Evolutionary conservation across 495 filamentous ascomycete species (phyloP).

Genomic region (Aspergillus taichungensis): DNA sequence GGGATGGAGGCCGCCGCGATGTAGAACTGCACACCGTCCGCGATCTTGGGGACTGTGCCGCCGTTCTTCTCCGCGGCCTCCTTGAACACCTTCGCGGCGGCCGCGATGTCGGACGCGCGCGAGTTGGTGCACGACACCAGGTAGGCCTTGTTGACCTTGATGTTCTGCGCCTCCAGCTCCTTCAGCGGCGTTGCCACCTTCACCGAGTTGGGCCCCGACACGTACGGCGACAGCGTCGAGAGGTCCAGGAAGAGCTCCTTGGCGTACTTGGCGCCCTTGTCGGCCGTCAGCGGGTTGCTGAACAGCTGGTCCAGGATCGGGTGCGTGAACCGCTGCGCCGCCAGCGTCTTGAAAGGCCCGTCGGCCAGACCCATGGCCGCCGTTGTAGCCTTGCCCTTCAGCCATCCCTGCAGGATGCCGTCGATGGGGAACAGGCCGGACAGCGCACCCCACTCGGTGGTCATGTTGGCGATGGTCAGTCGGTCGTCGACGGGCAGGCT

Average conservation of each 20-base stretch:
- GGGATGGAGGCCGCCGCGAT: slow-evolving; percentile 78
- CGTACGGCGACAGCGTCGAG: slow-evolving; percentile 74
- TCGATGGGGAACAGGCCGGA: slow-evolving; percentile 83
- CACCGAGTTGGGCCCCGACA: slow-evolving; percentile 87
- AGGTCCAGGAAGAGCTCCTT: slow-evolving; percentile 74
- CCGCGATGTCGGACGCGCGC: slow-evolving; percentile 70
- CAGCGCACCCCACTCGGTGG: slow-evolving; percentile 88
- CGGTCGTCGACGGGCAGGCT: slow-evolving; percentile 71
- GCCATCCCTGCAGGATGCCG: slow-evolving; percentile 60
- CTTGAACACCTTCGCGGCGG: slow-evolving; percentile 79
- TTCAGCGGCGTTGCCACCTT: slow-evolving; percentile 69
- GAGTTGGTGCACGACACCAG: slow-evolving; percentile 89
- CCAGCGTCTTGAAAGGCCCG: slow-evolving; percentile 27
- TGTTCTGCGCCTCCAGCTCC: slow-evolving; percentile 62
- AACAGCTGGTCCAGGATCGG: slow-evolving; percentile 63
- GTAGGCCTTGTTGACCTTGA: slow-evolving; percentile 79
- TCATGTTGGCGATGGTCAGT: slow-evolving; percentile 89
- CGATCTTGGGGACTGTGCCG: slow-evolving; percentile 61
- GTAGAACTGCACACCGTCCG: slow-evolving; percentile 75
- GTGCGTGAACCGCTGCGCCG: slow-evolving; percentile 54
- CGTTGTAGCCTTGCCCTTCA: slow-evolving; percentile 64
- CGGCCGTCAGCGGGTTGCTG: slow-evolving; percentile 55
- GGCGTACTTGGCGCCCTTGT: slow-evolving; percentile 71
- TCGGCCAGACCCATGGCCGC: slow-evolving; percentile 46
- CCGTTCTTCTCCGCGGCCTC: slow-evolving; percentile 54